phyloP scores from a whole-genome alignment of 192 early-diverging fungal species.

The Lobosporangium transversale region DNA sequence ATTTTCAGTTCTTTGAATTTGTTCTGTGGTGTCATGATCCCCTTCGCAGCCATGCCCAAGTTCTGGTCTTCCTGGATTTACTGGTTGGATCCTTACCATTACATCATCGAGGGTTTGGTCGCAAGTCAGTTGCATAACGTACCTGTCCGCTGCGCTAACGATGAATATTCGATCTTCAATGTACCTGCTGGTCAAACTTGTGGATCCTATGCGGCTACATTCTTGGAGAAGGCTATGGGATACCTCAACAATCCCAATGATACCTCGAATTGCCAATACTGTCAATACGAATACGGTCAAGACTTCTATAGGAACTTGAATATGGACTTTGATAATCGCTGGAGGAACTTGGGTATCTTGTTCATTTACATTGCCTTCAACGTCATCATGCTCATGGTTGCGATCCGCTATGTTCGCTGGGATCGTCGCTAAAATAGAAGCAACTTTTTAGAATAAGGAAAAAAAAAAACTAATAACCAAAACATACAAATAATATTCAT shows the following conservation, averaged over 20 bases:
- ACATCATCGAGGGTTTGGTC: slow-evolving; percentile 70
- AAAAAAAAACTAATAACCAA: background rate
- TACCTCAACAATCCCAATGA: slow-evolving; percentile 66
- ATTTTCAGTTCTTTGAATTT: slow-evolving; percentile 73
- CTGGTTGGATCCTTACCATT: slow-evolving; percentile 73
- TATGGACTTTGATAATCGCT: slow-evolving; percentile 61
- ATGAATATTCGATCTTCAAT: slow-evolving; percentile 65
- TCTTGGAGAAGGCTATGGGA: slow-evolving; percentile 62
- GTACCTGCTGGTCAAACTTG: slow-evolving; percentile 71
- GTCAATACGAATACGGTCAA: slow-evolving; percentile 64
- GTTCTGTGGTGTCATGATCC: slow-evolving; percentile 78
- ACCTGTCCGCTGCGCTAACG: slow-evolving; percentile 55
- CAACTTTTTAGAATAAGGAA: background rate
- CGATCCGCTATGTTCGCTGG: slow-evolving; percentile 47
- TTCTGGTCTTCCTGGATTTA: slow-evolving; percentile 82
- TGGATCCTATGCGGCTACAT: slow-evolving; percentile 65
- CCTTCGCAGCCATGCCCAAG: slow-evolving; percentile 66
- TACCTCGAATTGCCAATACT: slow-evolving; percentile 71
- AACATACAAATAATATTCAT: background rate
- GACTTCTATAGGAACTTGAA: slow-evolving; percentile 65
- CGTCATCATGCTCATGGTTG: slow-evolving; percentile 46
- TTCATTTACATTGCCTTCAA: slow-evolving; percentile 68
- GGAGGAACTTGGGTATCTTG: slow-evolving; percentile 78
- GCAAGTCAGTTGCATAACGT: slow-evolving; percentile 67
- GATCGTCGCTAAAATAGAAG: slow-evolving; percentile 28